Percentiles rank a stretch among this genome's conserved stretches.
phyloP scores from a whole-genome alignment of 129 eudicot genomes.

The Deinandra increscens region DNA sequence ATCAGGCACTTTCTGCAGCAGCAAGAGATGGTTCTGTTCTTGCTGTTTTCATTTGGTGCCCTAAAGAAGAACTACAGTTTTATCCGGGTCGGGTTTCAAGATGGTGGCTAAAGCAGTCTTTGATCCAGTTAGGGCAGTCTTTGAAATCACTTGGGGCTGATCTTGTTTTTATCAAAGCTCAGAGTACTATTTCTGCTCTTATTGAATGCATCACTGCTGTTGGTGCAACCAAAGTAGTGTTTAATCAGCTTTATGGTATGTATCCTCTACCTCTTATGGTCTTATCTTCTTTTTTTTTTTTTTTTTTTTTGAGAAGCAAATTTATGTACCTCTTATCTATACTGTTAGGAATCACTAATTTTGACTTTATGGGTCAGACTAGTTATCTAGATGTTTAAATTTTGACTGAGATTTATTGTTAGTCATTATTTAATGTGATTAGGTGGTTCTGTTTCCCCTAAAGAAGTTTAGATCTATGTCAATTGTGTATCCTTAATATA shows the following conservation, averaged over 20 bases:
- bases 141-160: constrained; percentile 78
- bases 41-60: constrained; percentile 91
- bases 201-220: constrained; percentile 62
- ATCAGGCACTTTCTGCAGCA: constrained; percentile 85
- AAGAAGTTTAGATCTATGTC: not conserved
- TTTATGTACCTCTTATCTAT: too few species aligned
- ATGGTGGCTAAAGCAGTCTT: constrained; percentile 98
- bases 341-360: not conserved
- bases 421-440: not conserved
- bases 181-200: constrained; percentile 72
- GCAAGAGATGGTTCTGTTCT: constrained; percentile 83
- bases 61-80: constrained; percentile 84
- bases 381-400: not conserved
- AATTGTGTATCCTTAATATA: constrained; percentile 4
- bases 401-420: constrained; percentile 10
- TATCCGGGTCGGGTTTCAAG: constrained; percentile 94
- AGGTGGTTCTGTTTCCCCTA: constrained; percentile 1
- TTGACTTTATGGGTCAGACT: constrained; percentile 10
- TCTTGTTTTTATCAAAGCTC: constrained; percentile 64
- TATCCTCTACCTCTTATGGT: constrained; percentile 17
- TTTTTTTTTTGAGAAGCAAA: too few species aligned
- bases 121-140: constrained; percentile 63
- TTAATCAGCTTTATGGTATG: constrained; percentile 90
- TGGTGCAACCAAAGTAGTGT: constrained; percentile 82
- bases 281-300: too few species aligned